Percentiles rank a stretch among this genome's conserved stretches.
These are phyloP conservation scores for Aleurites moluccanus DNA, from an alignment of 441 rosid species.

Conservation along the genomic window DNA sequence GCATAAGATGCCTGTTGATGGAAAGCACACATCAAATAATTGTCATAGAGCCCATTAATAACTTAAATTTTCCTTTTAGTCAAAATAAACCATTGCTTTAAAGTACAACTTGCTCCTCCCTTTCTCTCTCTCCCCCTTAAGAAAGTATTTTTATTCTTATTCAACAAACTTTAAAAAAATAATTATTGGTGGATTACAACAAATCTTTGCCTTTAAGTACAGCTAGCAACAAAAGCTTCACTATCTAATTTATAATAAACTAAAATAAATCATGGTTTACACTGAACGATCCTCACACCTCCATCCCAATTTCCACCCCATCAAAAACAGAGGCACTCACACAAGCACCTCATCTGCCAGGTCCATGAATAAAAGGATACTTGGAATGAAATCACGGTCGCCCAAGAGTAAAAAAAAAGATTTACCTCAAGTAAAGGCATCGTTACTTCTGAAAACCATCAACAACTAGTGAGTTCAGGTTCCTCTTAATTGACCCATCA, in stretches of 20 bases:
- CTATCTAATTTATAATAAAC: constrained; percentile 2
- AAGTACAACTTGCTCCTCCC: constrained; percentile 19
- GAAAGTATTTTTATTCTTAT: constrained; percentile 11
- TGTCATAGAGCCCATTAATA: constrained; percentile 27
- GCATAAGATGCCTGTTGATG: constrained; percentile 23
- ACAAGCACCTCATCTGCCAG: not conserved
- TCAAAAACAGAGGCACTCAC: constrained; percentile 3
- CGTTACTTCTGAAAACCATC: constrained; percentile 6
- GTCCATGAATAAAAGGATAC: constrained; percentile 5
- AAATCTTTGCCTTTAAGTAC: constrained; percentile 30
- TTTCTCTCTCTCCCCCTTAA: constrained; percentile 15
- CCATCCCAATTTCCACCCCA: constrained; percentile 8
- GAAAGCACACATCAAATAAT: constrained; percentile 33
- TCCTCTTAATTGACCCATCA: constrained; percentile 22
- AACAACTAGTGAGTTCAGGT: constrained; percentile 12
- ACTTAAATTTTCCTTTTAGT: constrained; percentile 18
- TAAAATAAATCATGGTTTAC: constrained; percentile 13
- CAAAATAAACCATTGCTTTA: constrained; percentile 28
- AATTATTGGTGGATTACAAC: constrained; percentile 33
- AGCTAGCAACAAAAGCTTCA: constrained; percentile 28
- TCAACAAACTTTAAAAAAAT: constrained; percentile 18
- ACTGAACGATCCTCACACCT: constrained; percentile 4
- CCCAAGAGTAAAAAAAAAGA: not conserved
- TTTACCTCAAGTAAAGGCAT: not conserved
- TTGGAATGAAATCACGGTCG: not conserved